Percentiles rank a stretch among this genome's conserved stretches.
phyloP scores from a whole-genome alignment of 2,329 filamentous ascomycete genomes.

The Pyrenochaeta sp. region DNA sequence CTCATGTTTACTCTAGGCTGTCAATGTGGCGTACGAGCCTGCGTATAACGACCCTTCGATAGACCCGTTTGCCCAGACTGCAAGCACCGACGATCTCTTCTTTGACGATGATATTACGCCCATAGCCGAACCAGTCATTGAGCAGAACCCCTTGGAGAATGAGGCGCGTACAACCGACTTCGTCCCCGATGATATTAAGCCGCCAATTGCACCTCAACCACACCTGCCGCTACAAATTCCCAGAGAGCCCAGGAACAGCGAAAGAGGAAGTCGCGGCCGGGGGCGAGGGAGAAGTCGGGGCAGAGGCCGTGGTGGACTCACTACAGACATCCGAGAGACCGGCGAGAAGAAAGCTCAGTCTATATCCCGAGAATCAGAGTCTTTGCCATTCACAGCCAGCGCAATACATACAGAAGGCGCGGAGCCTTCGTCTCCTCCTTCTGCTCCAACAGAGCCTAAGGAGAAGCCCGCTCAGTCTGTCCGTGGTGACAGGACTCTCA shows the following conservation, averaged over 20 bases:
- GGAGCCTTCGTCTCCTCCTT: constrained; percentile 19
- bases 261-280: constrained; percentile 37
- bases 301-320: constrained; percentile 28
- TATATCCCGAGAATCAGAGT: constrained; percentile 30
- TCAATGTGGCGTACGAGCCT: constrained; percentile 36
- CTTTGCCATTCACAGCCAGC: constrained; percentile 17
- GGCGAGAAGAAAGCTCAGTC: constrained; percentile 21
- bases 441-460: constrained; percentile 32
- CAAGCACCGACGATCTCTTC: constrained; percentile 60
- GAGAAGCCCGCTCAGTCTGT: constrained; percentile 37
- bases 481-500: constrained; percentile 44
- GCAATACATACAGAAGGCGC: constrained; percentile 15
- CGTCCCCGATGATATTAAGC: constrained; percentile 24
- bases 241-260: constrained; percentile 37
- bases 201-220: constrained; percentile 29
- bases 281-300: constrained; percentile 35
- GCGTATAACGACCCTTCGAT: constrained; percentile 39
- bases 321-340: constrained; percentile 21
- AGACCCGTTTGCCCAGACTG: constrained; percentile 60
- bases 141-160: constrained; percentile 35
- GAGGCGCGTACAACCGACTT: constrained; percentile 30
- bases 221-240: constrained; percentile 32
- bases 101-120: constrained; percentile 62
- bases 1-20: constrained; percentile 17
- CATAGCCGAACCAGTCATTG: constrained; percentile 53